phyloP scores from a whole-genome alignment of 768 basidiomycete species.

The Vararia minispora region DNA sequence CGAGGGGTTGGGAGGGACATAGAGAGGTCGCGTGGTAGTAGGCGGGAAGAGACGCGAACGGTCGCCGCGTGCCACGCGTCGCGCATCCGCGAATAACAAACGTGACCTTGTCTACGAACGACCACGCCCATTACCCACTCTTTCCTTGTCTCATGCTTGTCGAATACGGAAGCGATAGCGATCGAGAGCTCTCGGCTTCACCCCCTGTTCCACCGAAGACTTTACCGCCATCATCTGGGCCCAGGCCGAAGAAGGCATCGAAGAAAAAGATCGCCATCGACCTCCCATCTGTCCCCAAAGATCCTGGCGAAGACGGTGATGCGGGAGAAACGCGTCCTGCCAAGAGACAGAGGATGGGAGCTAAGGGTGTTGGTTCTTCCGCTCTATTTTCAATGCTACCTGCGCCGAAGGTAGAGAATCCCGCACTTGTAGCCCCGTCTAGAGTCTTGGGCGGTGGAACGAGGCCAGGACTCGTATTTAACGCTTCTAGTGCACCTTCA shows the following conservation, averaged over 20 bases:
- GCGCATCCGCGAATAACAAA: too few species aligned
- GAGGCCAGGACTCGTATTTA: constrained; percentile 54
- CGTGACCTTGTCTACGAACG: too few species aligned
- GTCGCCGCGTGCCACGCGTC: constrained; percentile 3
- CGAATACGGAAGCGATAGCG: constrained; percentile 63
- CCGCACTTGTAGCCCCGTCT: constrained; percentile 30
- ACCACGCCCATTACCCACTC: constrained; percentile 1
- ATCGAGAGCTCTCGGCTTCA: constrained; percentile 25
- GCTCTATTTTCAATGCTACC: constrained; percentile 66
- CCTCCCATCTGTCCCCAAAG: constrained; percentile 35
- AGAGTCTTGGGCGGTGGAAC: constrained; percentile 56
- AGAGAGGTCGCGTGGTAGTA: background rate
- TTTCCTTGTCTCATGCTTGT: constrained; percentile 42
- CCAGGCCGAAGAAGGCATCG: constrained; percentile 39
- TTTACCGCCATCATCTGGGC: constrained; percentile 27
- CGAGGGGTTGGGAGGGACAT: constrained; percentile 5
- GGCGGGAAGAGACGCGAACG: background rate
- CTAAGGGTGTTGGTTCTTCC: constrained; percentile 46
- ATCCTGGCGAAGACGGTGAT: constrained; percentile 27
- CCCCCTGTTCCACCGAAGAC: constrained; percentile 20
- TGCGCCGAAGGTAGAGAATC: constrained; percentile 49
- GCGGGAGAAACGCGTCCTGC: constrained; percentile 33
- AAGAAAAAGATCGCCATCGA: constrained; percentile 53
- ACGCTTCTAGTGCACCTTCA: constrained; percentile 18
- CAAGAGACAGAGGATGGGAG: constrained; percentile 44